Evolutionary conservation across 2,329 filamentous ascomycete genomes (phyloP).

Genomic region (Esteya vermicola): DNA sequence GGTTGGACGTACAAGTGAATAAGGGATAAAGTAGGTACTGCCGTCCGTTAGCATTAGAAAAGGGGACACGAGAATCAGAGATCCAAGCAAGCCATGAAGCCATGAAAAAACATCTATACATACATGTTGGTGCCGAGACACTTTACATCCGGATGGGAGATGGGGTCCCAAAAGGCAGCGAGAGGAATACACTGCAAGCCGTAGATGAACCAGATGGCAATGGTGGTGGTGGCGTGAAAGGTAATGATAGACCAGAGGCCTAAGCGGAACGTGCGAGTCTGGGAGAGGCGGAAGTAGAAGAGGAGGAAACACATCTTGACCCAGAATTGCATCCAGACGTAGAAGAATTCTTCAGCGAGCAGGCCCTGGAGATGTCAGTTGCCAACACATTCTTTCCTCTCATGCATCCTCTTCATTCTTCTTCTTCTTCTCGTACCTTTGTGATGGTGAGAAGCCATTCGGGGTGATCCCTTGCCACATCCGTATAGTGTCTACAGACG

Average conservation of each 20-base stretch:
- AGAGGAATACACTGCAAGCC: slow-evolving; percentile 13
- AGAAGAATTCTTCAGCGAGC: slow-evolving; percentile 18
- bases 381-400: too few relatives aligned
- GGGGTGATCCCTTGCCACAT: not conserved
- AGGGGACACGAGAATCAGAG: too few relatives aligned
- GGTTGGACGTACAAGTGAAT: not conserved
- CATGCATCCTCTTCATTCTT: too few relatives aligned
- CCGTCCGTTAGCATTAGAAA: too few relatives aligned
- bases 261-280: slow-evolving; percentile 12
- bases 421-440: too few relatives aligned
- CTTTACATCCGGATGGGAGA: not conserved
- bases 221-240: slow-evolving; percentile 13
- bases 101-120: too few relatives aligned
- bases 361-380: slow-evolving; percentile 10
- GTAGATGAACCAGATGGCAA: slow-evolving; percentile 16
- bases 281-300: slow-evolving; percentile 19
- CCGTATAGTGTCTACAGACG: not conserved
- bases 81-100: too few relatives aligned
- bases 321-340: slow-evolving; percentile 16
- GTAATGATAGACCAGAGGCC: slow-evolving; percentile 14
- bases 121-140: not conserved
- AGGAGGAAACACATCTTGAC: slow-evolving; percentile 17
- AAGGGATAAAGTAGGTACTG: not conserved
- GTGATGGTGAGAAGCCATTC: not conserved
- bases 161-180: not conserved